phyloP scores from a whole-genome alignment of 2,329 filamentous ascomycete genomes.

The Calonectria pseudoreteaudii region DNA sequence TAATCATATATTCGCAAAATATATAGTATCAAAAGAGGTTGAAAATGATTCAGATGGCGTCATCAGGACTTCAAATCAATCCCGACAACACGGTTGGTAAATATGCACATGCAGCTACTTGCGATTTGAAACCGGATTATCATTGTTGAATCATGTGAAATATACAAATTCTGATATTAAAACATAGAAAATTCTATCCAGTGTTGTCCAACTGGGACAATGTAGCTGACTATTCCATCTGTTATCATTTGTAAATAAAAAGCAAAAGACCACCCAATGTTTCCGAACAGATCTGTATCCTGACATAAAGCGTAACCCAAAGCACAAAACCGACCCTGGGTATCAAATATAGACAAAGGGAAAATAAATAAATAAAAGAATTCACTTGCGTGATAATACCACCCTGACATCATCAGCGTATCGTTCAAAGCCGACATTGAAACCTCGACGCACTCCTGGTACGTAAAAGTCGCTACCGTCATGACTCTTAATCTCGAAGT shows the following conservation, averaged over 20 bases:
- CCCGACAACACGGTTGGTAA: neutral
- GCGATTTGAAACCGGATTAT: neutral
- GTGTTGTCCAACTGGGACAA: neutral
- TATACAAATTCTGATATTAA: neutral
- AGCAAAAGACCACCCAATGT: neutral
- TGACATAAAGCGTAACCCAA: neutral
- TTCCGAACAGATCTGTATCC: neutral
- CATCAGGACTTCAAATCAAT: neutral
- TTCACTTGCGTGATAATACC: constrained; percentile 32
- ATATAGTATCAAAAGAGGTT: no score
- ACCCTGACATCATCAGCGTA: constrained; percentile 44
- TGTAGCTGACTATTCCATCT: constrained; percentile 1
- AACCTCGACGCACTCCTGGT: constrained; percentile 39
- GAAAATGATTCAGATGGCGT: neutral
- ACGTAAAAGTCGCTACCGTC: constrained; percentile 33
- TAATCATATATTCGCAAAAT: no score
- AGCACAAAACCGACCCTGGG: neutral
- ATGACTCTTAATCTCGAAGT: constrained; percentile 41
- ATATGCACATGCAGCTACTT: neutral
- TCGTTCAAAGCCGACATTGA: constrained; percentile 48
- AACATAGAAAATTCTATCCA: constrained; percentile 1
- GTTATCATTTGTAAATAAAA: neutral
- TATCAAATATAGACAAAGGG: constrained; percentile 1
- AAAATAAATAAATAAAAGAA: neutral
- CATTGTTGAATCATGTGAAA: neutral